These are phyloP conservation scores for Xylaria castorea DNA, from an alignment of 495 filamentous ascomycete genomes.

Conservation along the genomic window DNA sequence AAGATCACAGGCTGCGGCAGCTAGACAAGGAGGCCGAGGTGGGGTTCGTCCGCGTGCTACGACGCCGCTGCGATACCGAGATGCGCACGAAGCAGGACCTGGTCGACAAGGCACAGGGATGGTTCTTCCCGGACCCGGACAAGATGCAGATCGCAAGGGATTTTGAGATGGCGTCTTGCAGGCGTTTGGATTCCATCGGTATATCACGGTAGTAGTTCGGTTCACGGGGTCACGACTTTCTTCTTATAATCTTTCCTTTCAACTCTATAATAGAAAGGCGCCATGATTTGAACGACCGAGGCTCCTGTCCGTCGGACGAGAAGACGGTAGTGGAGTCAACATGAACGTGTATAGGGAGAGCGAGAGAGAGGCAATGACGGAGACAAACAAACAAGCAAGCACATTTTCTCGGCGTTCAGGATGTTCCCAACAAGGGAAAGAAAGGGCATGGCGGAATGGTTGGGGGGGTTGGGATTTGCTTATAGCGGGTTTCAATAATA, in stretches of 20 bases:
- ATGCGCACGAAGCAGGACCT: conserved; percentile 64
- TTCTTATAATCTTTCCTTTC: not conserved
- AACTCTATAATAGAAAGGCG: conserved; percentile 14
- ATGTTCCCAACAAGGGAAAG: not conserved
- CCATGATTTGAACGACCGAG: conserved; percentile 3
- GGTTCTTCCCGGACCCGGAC: conserved; percentile 80
- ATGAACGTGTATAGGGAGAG: conserved; percentile 3
- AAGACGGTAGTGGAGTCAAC: not conserved
- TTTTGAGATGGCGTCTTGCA: conserved; percentile 49
- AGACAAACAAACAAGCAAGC: conserved; percentile 7
- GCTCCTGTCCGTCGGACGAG: not conserved
- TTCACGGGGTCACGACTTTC: not conserved
- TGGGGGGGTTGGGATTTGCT: not conserved
- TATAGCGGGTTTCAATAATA: conserved; percentile 2
- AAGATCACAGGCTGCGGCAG: conserved; percentile 66
- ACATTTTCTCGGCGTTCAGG: conserved; percentile 28
- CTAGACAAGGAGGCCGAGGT: conserved; percentile 80
- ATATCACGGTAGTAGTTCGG: conserved; percentile 33
- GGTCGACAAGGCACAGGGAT: conserved; percentile 83
- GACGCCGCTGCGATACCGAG: conserved; percentile 76
- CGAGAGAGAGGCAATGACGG: not conserved
- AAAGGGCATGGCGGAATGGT: not conserved
- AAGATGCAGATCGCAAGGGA: conserved; percentile 65
- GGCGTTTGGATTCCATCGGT: conserved; percentile 41
- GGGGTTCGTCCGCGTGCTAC: conserved; percentile 69